Conservation (phyloP, 1,284 basidiomycete genomes). For the Marasmius tenuissimus region DNA sequence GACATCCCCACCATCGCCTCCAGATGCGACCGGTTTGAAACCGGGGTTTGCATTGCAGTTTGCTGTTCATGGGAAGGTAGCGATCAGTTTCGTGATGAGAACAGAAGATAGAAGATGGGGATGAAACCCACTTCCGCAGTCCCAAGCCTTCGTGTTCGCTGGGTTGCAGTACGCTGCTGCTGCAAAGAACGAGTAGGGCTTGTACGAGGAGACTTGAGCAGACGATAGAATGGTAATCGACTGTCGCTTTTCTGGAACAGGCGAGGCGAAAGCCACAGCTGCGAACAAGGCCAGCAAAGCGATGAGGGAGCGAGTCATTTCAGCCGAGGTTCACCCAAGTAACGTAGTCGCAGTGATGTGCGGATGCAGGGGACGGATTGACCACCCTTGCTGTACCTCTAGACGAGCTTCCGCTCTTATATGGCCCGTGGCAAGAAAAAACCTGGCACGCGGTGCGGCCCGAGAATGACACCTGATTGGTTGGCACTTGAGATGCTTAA, state of each 20-base stretch:
- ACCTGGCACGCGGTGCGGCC: too few species aligned
- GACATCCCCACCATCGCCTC: constrained; percentile 44
- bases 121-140: constrained; percentile 38
- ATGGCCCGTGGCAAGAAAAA: too few species aligned
- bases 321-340: too few species aligned
- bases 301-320: background rate
- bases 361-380: too few species aligned
- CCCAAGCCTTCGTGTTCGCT: constrained; percentile 39
- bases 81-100: constrained; percentile 8
- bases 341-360: too few species aligned
- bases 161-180: constrained; percentile 43
- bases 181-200: constrained; percentile 45
- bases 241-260: constrained; percentile 19
- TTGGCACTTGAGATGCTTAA: too few species aligned
- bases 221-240: constrained; percentile 40
- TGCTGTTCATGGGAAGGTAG: constrained; percentile 24
- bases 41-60: constrained; percentile 47
- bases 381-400: too few species aligned
- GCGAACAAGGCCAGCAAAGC: background rate
- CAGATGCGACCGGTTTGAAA: constrained; percentile 51
- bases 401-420: too few species aligned
- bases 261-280: background rate
- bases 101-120: background rate
- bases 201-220: constrained; percentile 43
- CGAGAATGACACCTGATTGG: too few species aligned